Conservation (phyloP, 306 rosid species). For the Canavalia ensiformis region DNA sequence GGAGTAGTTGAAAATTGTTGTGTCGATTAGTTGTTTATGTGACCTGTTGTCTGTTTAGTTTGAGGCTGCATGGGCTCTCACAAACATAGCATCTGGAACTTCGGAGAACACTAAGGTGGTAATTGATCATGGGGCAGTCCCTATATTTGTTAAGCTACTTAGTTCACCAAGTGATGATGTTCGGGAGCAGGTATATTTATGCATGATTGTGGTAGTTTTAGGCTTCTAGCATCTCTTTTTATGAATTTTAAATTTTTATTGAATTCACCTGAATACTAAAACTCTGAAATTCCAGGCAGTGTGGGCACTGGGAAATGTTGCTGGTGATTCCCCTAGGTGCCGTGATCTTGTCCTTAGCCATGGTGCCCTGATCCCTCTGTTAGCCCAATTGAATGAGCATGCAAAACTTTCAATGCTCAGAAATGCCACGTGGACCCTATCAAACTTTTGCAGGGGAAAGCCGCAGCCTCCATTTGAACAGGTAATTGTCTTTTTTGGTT, state of each 20-base stretch:
- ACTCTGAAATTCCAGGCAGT: slow-evolving; percentile 71
- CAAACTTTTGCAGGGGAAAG: slow-evolving; percentile 95
- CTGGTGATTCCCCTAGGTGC: slow-evolving; percentile 95
- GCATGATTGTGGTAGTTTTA: background rate
- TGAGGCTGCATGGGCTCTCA: slow-evolving; percentile 98
- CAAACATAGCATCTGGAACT: slow-evolving; percentile 94
- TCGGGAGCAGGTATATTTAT: slow-evolving; percentile 81
- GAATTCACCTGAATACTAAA: background rate
- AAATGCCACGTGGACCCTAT: slow-evolving; percentile 94
- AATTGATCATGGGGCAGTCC: slow-evolving; percentile 93
- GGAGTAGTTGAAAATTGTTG: background rate
- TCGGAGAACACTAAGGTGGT: slow-evolving; percentile 93
- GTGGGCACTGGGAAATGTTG: slow-evolving; percentile 97
- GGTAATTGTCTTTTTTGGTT: slow-evolving; percentile 52
- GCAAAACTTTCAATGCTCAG: slow-evolving; percentile 97
- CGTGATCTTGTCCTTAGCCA: slow-evolving; percentile 89
- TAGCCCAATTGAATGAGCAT: slow-evolving; percentile 86
- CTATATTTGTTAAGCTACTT: slow-evolving; percentile 87
- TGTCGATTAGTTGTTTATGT: slow-evolving; percentile 33
- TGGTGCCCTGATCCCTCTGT: slow-evolving; percentile 81
- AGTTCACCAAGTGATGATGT: slow-evolving; percentile 94
- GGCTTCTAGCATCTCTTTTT: background rate
- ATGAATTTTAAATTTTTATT: background rate
- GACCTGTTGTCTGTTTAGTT: slow-evolving; percentile 56
- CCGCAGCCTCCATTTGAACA: slow-evolving; percentile 93